These are phyloP conservation scores for Hsuehochloa calcarea DNA, from an alignment of 176 grass and related monocot species.

Conservation along the genomic window DNA sequence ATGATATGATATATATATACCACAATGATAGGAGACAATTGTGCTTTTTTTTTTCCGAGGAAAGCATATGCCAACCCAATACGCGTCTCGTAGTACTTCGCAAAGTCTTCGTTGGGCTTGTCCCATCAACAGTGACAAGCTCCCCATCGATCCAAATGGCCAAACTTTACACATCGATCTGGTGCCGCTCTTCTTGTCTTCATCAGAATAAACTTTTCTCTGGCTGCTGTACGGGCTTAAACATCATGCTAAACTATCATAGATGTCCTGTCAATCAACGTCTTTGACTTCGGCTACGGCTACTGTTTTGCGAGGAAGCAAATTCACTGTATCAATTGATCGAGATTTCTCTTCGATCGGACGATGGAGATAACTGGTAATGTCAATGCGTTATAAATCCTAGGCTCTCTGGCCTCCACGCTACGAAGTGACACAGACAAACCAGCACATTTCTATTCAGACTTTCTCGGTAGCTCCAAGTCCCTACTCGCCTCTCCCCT, in stretches of 20 bases:
- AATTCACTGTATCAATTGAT: too few species aligned
- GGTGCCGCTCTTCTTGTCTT: conserved; percentile 11
- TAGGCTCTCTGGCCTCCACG: background rate
- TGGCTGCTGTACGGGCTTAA: background rate
- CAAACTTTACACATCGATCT: background rate
- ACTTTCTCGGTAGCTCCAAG: background rate
- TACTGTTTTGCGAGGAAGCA: too few species aligned
- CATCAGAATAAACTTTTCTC: background rate
- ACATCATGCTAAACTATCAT: background rate
- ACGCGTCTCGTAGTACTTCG: background rate
- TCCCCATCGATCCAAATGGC: conserved; percentile 10
- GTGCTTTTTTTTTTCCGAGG: background rate
- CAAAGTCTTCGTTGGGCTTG: background rate
- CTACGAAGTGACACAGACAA: conserved; percentile 11
- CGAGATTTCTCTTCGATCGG: too few species aligned
- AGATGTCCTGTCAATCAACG: background rate
- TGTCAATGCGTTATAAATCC: too few species aligned
- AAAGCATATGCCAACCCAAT: background rate
- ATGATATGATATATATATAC: background rate
- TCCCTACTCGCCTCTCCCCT: background rate
- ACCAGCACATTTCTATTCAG: background rate
- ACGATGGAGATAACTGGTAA: too few species aligned
- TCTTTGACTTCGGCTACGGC: background rate
- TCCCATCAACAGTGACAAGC: background rate
- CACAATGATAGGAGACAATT: background rate